A percentile compares a stretch with the other conserved stretches of the same genome.
Conservation (phyloP, 2,329 filamentous ascomycete species). For the Claviceps citrina region DNA sequence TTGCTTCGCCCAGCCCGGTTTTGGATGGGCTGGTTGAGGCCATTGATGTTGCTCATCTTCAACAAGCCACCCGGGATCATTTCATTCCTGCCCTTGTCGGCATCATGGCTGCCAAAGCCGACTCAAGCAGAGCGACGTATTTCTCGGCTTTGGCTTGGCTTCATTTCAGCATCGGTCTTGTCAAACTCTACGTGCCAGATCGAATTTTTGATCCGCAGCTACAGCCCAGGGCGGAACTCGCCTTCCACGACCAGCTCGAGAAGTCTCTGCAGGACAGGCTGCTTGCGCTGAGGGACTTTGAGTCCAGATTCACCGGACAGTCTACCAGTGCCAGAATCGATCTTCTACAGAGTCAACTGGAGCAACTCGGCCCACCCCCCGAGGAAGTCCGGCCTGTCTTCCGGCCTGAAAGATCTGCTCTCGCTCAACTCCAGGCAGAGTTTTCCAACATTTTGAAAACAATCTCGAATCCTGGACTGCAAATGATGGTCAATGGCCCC, state of each 20-base stretch:
- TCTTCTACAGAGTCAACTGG: conserved; percentile 46
- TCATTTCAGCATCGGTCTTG: conserved; percentile 55
- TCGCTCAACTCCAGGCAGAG: conserved; percentile 63
- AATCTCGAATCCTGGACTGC: conserved; percentile 29
- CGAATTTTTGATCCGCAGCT: conserved; percentile 70
- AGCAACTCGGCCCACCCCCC: conserved; percentile 49
- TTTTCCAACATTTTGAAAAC: conserved; percentile 61
- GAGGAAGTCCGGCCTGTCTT: conserved; percentile 50
- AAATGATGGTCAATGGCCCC: conserved; percentile 5
- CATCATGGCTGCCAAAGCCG: conserved; percentile 18
- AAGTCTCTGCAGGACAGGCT: conserved; percentile 40
- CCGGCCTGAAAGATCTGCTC: conserved; percentile 51
- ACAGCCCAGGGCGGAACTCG: conserved; percentile 48
- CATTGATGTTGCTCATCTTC: conserved; percentile 22
- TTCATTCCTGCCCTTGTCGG: conserved; percentile 32
- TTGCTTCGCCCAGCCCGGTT: neutral
- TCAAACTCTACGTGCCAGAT: conserved; percentile 74
- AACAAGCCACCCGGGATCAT: conserved; percentile 23
- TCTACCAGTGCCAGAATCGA: conserved; percentile 50
- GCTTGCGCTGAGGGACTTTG: conserved; percentile 47
- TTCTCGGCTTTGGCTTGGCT: conserved; percentile 50
- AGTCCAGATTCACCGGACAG: conserved; percentile 52
- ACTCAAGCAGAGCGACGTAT: conserved; percentile 12
- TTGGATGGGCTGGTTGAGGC: conserved; percentile 12
- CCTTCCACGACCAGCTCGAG: conserved; percentile 40